A percentile compares a stretch with the other conserved stretches of the same genome.
phyloP scores from a whole-genome alignment of 1,284 basidiomycete species.

The Tilletiaria anomala region DNA sequence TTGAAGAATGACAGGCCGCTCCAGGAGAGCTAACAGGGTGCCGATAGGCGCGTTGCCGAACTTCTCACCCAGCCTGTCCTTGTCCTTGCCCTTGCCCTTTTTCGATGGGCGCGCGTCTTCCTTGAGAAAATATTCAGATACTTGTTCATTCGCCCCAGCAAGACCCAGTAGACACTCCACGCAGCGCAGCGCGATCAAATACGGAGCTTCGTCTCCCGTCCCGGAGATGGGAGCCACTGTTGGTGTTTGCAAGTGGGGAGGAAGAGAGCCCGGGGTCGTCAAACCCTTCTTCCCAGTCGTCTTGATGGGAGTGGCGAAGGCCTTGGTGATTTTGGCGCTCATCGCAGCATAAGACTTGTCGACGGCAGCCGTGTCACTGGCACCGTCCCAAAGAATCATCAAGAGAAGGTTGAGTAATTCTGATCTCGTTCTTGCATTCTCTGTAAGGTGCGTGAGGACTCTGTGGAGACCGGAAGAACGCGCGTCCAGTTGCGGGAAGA shows the following conservation, averaged over 20 bases:
- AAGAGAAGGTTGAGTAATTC: constrained; percentile 87
- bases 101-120: constrained; percentile 24
- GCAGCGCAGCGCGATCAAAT: constrained; percentile 34
- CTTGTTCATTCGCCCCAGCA: constrained; percentile 22
- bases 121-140: constrained; percentile 31
- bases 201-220: constrained; percentile 37
- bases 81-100: constrained; percentile 25
- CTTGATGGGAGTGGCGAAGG: constrained; percentile 19
- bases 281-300: constrained; percentile 2
- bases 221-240: constrained; percentile 23
- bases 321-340: constrained; percentile 22
- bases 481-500: constrained; percentile 76
- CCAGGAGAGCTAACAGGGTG: constrained; percentile 23
- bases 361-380: constrained; percentile 75
- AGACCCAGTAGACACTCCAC: constrained; percentile 32
- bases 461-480: constrained; percentile 73
- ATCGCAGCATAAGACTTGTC: constrained; percentile 89
- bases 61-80: constrained; percentile 12
- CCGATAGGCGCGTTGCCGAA: constrained; percentile 21
- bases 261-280: not conserved
- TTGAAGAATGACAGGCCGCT: constrained; percentile 27
- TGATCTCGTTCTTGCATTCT: constrained; percentile 77
- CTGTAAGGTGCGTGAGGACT: constrained; percentile 84
- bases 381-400: constrained; percentile 83
- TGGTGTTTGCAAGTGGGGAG: not conserved